Evolutionary conservation across 371 early-diverging fungal species (phyloP), one percentile per base, ranked within the genome.

Genomic region (Mucor plumbeus): DNA sequence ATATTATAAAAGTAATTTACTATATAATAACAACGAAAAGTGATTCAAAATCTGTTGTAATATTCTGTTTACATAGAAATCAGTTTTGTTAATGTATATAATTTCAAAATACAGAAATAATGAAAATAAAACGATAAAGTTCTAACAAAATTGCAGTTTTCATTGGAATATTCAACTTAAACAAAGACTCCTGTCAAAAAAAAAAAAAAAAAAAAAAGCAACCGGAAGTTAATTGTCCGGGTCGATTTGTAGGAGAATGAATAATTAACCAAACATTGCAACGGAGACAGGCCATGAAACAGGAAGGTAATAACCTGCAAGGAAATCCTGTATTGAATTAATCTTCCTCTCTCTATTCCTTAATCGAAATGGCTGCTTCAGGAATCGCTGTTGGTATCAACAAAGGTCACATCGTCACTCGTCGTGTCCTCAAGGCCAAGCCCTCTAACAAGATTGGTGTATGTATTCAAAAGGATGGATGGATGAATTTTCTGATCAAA

Each of bases 361-460:
- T 63, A 62, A 36, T 67, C 63, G 67, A 64, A 72, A 72, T 72
- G 72, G 68, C 55, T 68, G 68, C 72, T 55, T 67, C 67, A 70
- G 94, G 94, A 78, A 86, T 93, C 76, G 85, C 85, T 71, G 81
- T 85, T 72, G 94, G 94, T 69, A 73, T 82, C 73, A 94, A 91
- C 87, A 84, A 85, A 70, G 94, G 94, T 64, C 94, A 91, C 87
- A 80, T 90, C 86, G 89, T 90, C 76, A 88, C 95, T 68, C 82
- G 78, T 65, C 91, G 91, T 70, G 88, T 81, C 73, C 83, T 88
- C 75, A 85, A 87, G 82, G 81, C 75, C 60, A 93, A 95, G 86
- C 91, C 92, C 67, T 85, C 91, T 69, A 84, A 90, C 87, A 83
- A 87, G 80, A 96, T 94, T 88, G 94, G 95, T 69, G 95, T 95